Base-by-base conservation (phyloP, 345 rosid genomes). In the Geranium rotundifolium region DNA sequence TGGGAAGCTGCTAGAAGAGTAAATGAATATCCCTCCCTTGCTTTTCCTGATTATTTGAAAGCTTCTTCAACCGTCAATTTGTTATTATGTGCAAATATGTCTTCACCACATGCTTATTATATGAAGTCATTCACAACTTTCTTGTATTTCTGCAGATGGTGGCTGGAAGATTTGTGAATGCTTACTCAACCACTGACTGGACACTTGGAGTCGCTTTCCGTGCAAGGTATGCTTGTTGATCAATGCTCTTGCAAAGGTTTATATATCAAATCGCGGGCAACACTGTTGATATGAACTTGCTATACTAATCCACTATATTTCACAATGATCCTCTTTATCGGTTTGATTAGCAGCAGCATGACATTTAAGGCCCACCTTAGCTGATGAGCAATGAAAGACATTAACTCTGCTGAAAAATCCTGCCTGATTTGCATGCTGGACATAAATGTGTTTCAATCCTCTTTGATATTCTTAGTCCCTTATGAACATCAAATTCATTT, bases 171-270 rank as follows among this genome's bases (percentile, higher is more conserved):
- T 93, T 93, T 83, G 73, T 90, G 63, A 93, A 86, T 79, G 95
- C 87, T 16, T 90, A 86, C 74, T 86, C 99, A 15, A 80, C 88
- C 17, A 82, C 78, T 65, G 99, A 93, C 57, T 93, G 99, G 99
- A 93, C 76, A 23, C 99, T 93, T 34, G 99, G 89, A 76, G 71
- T 93, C 65, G 97, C 96, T 65, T 90, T 90, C 69, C 99, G 99
- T 17, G 97, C 99, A 34, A 93, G 95, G 99, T 93, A 85, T 59
- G 59, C 19, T 23, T 62, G 63, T 29, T 65, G 39, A 54, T n/a
- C 17, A 4, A 19, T 63, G 31, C 66, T 15, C 27, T 7, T 19
- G 37, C 9, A 31, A n/a, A 29, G 23, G 15, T 18, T 39, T 54
- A 46, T 17, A 27, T 0, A 18, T 18, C 46, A 0, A 19, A 8